Percentiles rank a stretch among this genome's conserved stretches.
Conservation (phyloP, 2,329 filamentous ascomycete species). For the Trichoderma guizhouense region DNA sequence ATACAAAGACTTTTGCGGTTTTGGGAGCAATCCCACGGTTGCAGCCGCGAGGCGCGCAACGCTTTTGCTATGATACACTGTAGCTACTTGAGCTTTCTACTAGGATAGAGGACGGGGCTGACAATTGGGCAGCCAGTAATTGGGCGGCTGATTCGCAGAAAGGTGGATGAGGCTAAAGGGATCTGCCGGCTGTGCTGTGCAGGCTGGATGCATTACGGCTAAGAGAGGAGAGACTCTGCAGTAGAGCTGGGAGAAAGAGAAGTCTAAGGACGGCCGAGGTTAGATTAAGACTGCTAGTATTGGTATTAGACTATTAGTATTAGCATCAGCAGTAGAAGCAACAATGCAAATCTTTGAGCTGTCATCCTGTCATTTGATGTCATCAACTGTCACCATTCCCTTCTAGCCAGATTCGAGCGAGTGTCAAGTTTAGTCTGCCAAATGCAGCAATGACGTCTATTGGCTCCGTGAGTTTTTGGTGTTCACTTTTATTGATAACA, state of each 20-base stretch:
- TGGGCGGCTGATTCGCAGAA: background rate
- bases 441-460: background rate
- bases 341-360: background rate
- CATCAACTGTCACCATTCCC: background rate
- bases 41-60: background rate
- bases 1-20: background rate
- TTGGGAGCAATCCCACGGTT: conserved; percentile 4
- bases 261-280: background rate
- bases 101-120: background rate
- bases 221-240: background rate
- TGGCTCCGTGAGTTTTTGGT: background rate
- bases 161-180: conserved; percentile 12
- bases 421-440: background rate
- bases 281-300: background rate
- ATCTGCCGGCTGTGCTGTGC: background rate
- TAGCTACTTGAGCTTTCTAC: background rate
- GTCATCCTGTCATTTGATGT: background rate
- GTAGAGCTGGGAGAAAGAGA: background rate
- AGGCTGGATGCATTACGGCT: background rate
- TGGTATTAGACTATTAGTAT: background rate
- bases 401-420: background rate
- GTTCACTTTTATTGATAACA: background rate
- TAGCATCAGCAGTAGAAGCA: background rate
- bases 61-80: background rate
- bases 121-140: conserved; percentile 3